Evolutionary conservation across 768 basidiomycete genomes (phyloP), one percentile per base, ranked within the genome.

Genomic region (Tricholoma sp.): DNA sequence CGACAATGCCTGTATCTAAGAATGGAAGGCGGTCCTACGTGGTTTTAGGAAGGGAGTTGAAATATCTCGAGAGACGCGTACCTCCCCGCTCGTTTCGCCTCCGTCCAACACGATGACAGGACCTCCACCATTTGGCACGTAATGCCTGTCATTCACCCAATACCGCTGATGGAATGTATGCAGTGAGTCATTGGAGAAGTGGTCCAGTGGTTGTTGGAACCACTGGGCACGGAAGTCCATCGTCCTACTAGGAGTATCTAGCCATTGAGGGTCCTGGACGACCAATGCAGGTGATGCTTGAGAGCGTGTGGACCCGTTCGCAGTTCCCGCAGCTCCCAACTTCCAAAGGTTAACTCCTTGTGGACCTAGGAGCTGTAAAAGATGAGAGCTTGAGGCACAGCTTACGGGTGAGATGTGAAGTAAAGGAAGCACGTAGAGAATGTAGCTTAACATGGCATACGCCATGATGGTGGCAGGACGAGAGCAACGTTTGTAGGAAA

Each of bases 21-120:
- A 84, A 89, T 4, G 77, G 72, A 48, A 83, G 59, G 41, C 81
- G 74, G 52, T 78, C 70, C 79, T 80, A 57, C 6, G 32, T 42
- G 11, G 13, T 17, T 29, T 11, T n/a, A 34, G 9, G 15, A 15
- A 49, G 3, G 7, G 24, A 24, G 15, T 31, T 1, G 15, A 15
- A 32, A n/a, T 2, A 3, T 31, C 6, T 2, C 15, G n/a, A n/a
- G n/a, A 49, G 15, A 32, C 32, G 29, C 84, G 62, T 39, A 88
- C 81, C 69, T 83, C 84, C 17, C 93, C 96, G 59, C 82, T 88
- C 3, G 93, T 96, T 73, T 98, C 96, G 13, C 96, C 96, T 0
- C 92, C 93, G 69, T 98, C 96, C 18, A 98, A 72, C 2, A 98
- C 83, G 61, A 93, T 87, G 18, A 98, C 91, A 0, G 95, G 96